Conservation (phyloP, 2,329 filamentous ascomycete genomes). For the Aureobasidium musti region DNA sequence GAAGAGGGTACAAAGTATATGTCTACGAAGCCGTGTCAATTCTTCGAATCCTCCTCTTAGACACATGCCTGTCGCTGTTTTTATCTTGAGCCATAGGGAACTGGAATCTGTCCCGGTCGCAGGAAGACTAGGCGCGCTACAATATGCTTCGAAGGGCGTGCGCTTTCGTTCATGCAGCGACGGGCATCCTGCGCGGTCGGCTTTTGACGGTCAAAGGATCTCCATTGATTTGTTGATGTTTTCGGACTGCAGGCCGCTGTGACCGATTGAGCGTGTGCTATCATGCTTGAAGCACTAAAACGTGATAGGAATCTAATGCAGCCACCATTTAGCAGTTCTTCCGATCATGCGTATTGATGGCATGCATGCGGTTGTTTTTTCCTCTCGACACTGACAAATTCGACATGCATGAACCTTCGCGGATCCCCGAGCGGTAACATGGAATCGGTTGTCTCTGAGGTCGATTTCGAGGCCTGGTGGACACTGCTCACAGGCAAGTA, state of each 20-base stretch:
- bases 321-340: neutral
- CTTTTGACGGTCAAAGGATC: neutral
- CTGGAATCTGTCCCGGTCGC: neutral
- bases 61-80: neutral
- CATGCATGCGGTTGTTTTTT: neutral
- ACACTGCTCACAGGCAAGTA: neutral
- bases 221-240: neutral
- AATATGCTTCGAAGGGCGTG: neutral
- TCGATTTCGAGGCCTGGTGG: neutral
- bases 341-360: neutral
- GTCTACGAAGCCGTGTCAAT: neutral
- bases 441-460: neutral
- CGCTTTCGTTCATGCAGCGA: neutral
- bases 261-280: neutral
- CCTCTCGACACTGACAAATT: too few species aligned
- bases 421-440: neutral
- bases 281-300: neutral
- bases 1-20: neutral
- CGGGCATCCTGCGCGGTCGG: neutral
- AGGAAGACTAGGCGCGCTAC: neutral
- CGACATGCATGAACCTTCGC: neutral
- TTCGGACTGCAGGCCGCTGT: neutral
- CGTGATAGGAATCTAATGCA: neutral
- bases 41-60: neutral
- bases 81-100: too few species aligned